A percentile compares a stretch with the other conserved stretches of the same genome.
phyloP scores from a whole-genome alignment of 306 rosid genomes.

The Quercus gilva region DNA sequence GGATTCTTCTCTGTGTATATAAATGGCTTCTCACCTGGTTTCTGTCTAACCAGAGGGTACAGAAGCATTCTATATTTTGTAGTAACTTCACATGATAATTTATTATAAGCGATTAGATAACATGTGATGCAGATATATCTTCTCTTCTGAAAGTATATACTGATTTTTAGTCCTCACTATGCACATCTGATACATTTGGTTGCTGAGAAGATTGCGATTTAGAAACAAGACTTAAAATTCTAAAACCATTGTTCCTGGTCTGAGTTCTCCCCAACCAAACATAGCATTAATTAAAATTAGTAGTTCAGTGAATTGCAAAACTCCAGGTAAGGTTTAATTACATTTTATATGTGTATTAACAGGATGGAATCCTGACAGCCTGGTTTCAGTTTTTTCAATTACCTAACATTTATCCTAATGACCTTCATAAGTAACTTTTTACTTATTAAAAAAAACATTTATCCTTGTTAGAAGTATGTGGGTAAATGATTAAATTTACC shows the following conservation, averaged over 20 bases:
- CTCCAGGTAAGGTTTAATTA: not conserved
- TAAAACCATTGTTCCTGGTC: not conserved
- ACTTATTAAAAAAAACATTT: too few species aligned
- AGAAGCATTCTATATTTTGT: not conserved
- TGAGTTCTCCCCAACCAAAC: not conserved
- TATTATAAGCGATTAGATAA: not conserved
- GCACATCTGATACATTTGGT: not conserved
- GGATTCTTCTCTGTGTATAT: not conserved
- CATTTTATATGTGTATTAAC: constrained; percentile 1
- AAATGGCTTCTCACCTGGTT: not conserved
- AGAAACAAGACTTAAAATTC: not conserved
- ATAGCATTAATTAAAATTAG: not conserved
- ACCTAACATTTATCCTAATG: constrained; percentile 3
- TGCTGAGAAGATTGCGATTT: not conserved
- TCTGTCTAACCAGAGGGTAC: not conserved
- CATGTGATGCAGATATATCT: not conserved
- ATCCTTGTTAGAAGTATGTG: too few species aligned
- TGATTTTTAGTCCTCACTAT: not conserved
- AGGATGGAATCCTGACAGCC: constrained; percentile 17
- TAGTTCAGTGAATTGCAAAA: not conserved
- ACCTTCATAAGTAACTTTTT: too few species aligned
- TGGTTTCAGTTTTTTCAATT: constrained; percentile 3
- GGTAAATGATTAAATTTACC: too few species aligned
- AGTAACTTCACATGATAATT: not conserved
- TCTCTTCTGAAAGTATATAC: not conserved